Base-by-base conservation (phyloP, 805 yeast species). In the Scheffersomyces lignosus region DNA sequence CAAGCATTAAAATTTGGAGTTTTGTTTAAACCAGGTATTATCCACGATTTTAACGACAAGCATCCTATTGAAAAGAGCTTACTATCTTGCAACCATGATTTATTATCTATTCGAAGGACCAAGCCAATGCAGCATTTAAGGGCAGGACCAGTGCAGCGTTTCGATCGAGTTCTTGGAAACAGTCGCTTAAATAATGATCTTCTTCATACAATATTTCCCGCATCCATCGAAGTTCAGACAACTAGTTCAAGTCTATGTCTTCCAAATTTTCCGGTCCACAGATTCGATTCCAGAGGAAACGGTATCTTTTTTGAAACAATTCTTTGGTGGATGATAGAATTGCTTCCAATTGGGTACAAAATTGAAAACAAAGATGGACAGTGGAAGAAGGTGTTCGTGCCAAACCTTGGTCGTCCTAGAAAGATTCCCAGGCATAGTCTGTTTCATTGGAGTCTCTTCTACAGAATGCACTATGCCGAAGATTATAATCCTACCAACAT, bases 391-490 rank as follows among this genome's bases (percentile, higher is more conserved):
- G 56, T 61, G 4, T 76, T 67, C 47, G 49, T 60, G 10, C 87
- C 87, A 1, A 81, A 82, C 49, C 47, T 79, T 3, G 87, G 87
- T 2, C 60, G 76, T 10, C 38, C 53, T 4, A 62, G 87, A 41
- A 60, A 60, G 28, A 58, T 81, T 3, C 85, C 86, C 1, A 40
- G 43, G 1, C 56, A 66, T 39, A 70, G 74, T 8, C 56, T 54
- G 10, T 41, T 80, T 23, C 87, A 82, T 54, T 82, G 87, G 87
- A 79, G 86, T 31, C 70, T 80, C 1, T 66, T 64, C 41, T 81
- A 81, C 78, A 62, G 83, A 44, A 48, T 74, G 36, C 76, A 70
- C 40, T 68, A 59, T 43, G 64, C 73, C 35, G 37, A 52, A 24
- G 75, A 70, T 44, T 77, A 78, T 44, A 38, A 56, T 1, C 83